A percentile compares a stretch with the other conserved stretches of the same genome.
phyloP scores from a whole-genome alignment of 257 asterid species.

The Rubia yunnanensis region DNA sequence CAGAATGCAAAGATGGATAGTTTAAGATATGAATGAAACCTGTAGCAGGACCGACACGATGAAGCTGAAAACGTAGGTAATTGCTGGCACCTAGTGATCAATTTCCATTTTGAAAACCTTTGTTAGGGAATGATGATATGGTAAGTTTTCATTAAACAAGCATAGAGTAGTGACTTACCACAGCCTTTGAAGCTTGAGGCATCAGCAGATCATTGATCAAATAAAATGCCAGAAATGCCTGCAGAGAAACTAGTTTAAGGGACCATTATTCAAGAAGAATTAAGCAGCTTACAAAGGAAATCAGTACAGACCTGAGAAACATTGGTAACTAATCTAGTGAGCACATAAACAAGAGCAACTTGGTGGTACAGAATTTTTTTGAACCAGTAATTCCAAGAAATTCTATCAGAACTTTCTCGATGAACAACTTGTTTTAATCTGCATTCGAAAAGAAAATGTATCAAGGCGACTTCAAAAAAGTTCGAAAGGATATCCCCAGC shows the following conservation, averaged over 20 bases:
- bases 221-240: slow-evolving; percentile 89
- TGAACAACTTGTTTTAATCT: slow-evolving; percentile 58
- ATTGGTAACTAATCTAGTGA: slow-evolving; percentile 78
- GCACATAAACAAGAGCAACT: slow-evolving; percentile 85
- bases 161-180: slow-evolving; percentile 34
- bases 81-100: slow-evolving; percentile 68
- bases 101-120: neutral
- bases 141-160: neutral
- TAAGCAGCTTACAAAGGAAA: neutral
- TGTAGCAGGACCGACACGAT: slow-evolving; percentile 66
- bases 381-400: slow-evolving; percentile 82
- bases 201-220: slow-evolving; percentile 72
- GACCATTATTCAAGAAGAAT: neutral
- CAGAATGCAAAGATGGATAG: neutral
- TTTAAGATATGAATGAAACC: slow-evolving; percentile 30
- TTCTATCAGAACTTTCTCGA: slow-evolving; percentile 45
- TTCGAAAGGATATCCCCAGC: no score
- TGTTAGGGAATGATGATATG: slow-evolving; percentile 1
- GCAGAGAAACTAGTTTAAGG: slow-evolving; percentile 9
- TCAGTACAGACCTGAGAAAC: slow-evolving; percentile 65
- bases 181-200: slow-evolving; percentile 77
- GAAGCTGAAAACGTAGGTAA: slow-evolving; percentile 77
- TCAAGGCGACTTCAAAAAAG: slow-evolving; percentile 3
- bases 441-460: slow-evolving; percentile 8
- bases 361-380: slow-evolving; percentile 65